Evolutionary conservation across 1,284 basidiomycete species (phyloP).

Genomic region (Heimioporus retisporus): DNA sequence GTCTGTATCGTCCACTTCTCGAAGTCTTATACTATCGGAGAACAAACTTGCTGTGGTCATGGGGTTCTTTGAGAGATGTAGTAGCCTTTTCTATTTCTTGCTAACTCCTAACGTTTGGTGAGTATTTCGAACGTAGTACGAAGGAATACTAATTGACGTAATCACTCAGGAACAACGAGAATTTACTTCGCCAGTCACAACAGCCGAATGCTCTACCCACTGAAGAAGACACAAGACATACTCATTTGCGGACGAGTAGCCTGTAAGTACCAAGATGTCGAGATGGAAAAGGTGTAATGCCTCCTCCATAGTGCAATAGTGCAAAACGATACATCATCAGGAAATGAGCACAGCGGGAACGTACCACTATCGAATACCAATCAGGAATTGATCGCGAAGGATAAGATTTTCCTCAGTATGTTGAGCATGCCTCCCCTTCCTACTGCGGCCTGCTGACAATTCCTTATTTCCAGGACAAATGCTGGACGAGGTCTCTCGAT

Average conservation of each 20-base stretch:
- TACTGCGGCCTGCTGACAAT: no score
- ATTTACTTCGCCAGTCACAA: background rate
- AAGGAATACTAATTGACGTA: background rate
- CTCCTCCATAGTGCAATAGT: no score
- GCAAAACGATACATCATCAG: no score
- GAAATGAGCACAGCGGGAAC: no score
- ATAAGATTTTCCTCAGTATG: background rate
- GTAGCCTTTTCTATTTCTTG: background rate
- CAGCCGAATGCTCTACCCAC: background rate
- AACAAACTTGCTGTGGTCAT: background rate
- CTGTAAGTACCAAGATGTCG: no score
- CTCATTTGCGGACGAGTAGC: background rate
- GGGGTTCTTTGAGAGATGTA: background rate
- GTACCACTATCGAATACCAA: no score
- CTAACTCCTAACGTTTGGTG: background rate
- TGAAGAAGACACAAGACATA: background rate
- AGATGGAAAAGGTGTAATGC: no score
- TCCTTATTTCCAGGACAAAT: background rate
- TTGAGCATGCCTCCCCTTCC: background rate
- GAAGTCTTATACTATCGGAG: background rate
- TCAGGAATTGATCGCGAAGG: no score
- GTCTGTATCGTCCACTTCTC: no score
- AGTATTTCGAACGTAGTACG: background rate
- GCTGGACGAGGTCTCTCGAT: constrained; percentile 5
- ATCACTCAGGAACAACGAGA: background rate